Conservation (phyloP, 768 basidiomycete genomes). For the Macrolepiota fuliginosa region DNA sequence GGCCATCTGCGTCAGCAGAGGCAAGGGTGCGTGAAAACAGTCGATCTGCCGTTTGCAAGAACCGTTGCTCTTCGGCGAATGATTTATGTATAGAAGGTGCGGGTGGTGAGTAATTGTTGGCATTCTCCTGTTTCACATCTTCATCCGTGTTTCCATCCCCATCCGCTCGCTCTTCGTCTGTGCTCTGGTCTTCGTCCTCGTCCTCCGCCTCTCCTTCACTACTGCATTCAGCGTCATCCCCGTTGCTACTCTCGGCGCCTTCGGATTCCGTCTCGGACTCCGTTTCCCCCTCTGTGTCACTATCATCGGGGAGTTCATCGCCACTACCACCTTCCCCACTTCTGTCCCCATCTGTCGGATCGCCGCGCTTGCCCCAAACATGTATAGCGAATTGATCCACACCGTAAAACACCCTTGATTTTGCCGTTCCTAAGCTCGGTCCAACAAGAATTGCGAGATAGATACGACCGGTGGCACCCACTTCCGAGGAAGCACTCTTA, state of each 20-base stretch:
- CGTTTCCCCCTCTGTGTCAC: slow-evolving; percentile 5
- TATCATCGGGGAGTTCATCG: slow-evolving; percentile 18
- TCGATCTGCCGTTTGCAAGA: slow-evolving; percentile 32
- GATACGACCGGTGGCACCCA: slow-evolving; percentile 27
- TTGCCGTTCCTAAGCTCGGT: slow-evolving; percentile 59
- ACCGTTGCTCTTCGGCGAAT: slow-evolving; percentile 28
- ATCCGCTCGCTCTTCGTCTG: slow-evolving; percentile 10
- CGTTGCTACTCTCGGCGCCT: background rate
- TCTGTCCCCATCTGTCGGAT: slow-evolving; percentile 14
- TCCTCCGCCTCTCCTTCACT: slow-evolving; percentile 13
- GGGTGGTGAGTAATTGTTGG: background rate
- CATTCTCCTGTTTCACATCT: slow-evolving; percentile 7
- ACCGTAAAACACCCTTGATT: slow-evolving; percentile 56
- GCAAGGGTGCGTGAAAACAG: slow-evolving; percentile 35
- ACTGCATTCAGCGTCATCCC: slow-evolving; percentile 9
- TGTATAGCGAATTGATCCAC: slow-evolving; percentile 63
- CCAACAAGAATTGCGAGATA: slow-evolving; percentile 68
- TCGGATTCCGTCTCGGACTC: slow-evolving; percentile 7
- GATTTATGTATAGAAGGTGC: slow-evolving; percentile 19
- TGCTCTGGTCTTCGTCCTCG: background rate
- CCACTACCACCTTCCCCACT: slow-evolving; percentile 16
- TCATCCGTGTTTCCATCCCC: slow-evolving; percentile 4
- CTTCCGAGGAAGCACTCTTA: background rate
- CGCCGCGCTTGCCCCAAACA: slow-evolving; percentile 32
- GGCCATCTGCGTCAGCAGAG: slow-evolving; percentile 28